Conservation (phyloP, 2,329 filamentous ascomycete species). For the Teratosphaeria gauchensis region DNA sequence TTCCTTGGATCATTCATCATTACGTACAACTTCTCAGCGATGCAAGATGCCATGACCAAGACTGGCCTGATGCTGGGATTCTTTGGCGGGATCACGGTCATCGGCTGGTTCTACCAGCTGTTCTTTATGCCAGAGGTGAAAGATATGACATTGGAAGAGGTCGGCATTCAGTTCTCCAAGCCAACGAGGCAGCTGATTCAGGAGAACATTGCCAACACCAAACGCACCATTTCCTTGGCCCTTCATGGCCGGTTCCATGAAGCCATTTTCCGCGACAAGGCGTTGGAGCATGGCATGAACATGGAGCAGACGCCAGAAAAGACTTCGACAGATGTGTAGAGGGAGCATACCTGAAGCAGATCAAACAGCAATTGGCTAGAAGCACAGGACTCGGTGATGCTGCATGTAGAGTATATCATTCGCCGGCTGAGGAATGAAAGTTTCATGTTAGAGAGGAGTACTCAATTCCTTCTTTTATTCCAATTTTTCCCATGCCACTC, state of each 20-base stretch:
- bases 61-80: slow-evolving; percentile 61
- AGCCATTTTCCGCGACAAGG: not conserved
- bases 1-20: slow-evolving; percentile 65
- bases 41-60: slow-evolving; percentile 57
- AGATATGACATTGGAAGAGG: slow-evolving; percentile 59
- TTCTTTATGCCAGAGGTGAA: slow-evolving; percentile 63
- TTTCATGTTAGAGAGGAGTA: not conserved
- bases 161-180: slow-evolving; percentile 56
- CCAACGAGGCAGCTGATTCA: slow-evolving; percentile 54
- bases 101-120: slow-evolving; percentile 64
- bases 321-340: not conserved
- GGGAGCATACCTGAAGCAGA: not conserved
- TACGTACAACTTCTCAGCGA: slow-evolving; percentile 64
- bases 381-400: not conserved
- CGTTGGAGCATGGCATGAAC: not conserved
- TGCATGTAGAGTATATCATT: not conserved
- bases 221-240: not conserved
- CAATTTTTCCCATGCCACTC: not conserved
- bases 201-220: slow-evolving; percentile 44
- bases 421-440: not conserved
- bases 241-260: not conserved
- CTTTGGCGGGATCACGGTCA: slow-evolving; percentile 61
- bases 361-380: not conserved
- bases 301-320: not conserved
- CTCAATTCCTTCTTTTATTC: not conserved